Percentiles rank a stretch among this genome's conserved stretches.
Evolutionary conservation across 768 basidiomycete species (phyloP).

Genomic region (Boletus eberwhitei): DNA sequence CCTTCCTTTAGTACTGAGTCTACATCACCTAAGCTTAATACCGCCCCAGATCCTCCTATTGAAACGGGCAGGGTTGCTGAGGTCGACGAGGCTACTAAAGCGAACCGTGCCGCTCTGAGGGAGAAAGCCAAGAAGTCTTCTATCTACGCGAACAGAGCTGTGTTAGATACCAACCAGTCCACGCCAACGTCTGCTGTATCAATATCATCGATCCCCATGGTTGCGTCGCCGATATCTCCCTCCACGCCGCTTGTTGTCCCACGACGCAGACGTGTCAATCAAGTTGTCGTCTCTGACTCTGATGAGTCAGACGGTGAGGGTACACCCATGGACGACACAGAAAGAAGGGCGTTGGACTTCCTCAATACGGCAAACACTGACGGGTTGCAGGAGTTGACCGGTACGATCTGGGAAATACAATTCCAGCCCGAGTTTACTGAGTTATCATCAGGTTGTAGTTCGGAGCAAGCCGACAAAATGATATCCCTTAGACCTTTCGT

Average conservation of each 20-base stretch:
- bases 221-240: conserved; percentile 38
- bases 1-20: conserved; percentile 22
- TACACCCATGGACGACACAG: conserved; percentile 38
- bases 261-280: conserved; percentile 53
- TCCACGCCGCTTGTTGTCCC: conserved; percentile 40
- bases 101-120: conserved; percentile 58
- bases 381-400: conserved; percentile 72
- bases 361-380: conserved; percentile 63
- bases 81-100: conserved; percentile 69
- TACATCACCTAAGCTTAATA: conserved; percentile 9
- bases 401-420: conserved; percentile 36
- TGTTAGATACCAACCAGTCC: conserved; percentile 45
- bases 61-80: conserved; percentile 65
- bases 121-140: conserved; percentile 82
- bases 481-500: conserved; percentile 75
- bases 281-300: conserved; percentile 62
- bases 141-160: conserved; percentile 69
- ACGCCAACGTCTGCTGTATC: conserved; percentile 35
- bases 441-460: conserved; percentile 58
- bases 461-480: conserved; percentile 78
- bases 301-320: conserved; percentile 48
- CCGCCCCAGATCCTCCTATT: conserved; percentile 18
- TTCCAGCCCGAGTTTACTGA: conserved; percentile 2
- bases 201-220: conserved; percentile 29
- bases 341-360: conserved; percentile 58